These are phyloP conservation scores for Fomitopsis betulina DNA, from an alignment of 1,284 basidiomycete species.

Conservation along the genomic window DNA sequence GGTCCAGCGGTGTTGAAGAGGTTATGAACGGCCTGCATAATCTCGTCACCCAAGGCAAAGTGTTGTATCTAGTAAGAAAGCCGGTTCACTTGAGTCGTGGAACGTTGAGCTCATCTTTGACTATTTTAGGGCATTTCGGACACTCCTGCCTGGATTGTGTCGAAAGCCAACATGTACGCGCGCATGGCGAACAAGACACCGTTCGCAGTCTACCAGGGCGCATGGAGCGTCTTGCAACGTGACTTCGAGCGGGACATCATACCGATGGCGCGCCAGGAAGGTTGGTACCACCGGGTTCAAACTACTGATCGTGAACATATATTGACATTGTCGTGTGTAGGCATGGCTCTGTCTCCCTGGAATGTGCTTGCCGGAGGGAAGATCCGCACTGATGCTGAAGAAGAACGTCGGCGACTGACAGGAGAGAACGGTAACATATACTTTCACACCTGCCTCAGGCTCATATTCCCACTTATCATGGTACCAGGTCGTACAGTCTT, in stretches of 20 bases:
- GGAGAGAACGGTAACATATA: slow-evolving; percentile 34
- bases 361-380: slow-evolving; percentile 44
- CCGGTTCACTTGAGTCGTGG: neutral
- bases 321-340: slow-evolving; percentile 15
- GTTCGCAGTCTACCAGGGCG: slow-evolving; percentile 48
- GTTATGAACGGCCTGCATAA: slow-evolving; percentile 46
- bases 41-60: slow-evolving; percentile 38
- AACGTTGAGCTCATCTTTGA: neutral
- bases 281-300: neutral
- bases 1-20: slow-evolving; percentile 39
- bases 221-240: slow-evolving; percentile 40
- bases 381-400: slow-evolving; percentile 44
- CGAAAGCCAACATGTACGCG: slow-evolving; percentile 48
- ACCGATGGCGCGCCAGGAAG: slow-evolving; percentile 36
- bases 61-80: slow-evolving; percentile 37
- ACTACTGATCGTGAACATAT: neutral
- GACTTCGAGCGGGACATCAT: slow-evolving; percentile 49
- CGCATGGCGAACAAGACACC: slow-evolving; percentile 36
- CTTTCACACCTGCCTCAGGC: neutral
- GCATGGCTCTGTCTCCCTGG: slow-evolving; percentile 47
- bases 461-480: too few species aligned
- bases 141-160: slow-evolving; percentile 50
- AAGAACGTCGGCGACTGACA: slow-evolving; percentile 33
- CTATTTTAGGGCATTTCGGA: slow-evolving; percentile 28
- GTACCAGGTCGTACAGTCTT: slow-evolving; percentile 23